These are phyloP conservation scores for Eimeria necatrix DNA, from an alignment of 169 alveolate species.

Conservation along the genomic window DNA sequence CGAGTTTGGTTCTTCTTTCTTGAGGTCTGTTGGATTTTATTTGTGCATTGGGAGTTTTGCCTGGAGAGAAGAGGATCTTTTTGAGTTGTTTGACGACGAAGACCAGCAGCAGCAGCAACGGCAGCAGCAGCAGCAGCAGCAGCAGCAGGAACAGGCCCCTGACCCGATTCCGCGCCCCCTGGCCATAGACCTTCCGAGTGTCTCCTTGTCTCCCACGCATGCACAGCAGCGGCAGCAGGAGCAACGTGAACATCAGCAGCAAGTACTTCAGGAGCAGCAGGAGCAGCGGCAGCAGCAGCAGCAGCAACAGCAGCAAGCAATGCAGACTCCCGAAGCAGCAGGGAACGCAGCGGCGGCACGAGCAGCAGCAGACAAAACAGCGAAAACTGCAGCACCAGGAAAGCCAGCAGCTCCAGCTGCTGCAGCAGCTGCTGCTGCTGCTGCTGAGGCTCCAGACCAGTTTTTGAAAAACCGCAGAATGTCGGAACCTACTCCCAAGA, in stretches of 20 bases:
- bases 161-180: background rate
- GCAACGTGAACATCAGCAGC: background rate
- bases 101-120: background rate
- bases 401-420: background rate
- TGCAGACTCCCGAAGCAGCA: too few species aligned
- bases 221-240: background rate
- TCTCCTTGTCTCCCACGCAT: background rate
- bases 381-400: background rate
- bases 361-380: background rate
- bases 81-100: background rate
- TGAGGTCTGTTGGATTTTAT: conserved; percentile 17
- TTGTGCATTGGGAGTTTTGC: conserved; percentile 41
- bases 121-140: conserved; percentile 34
- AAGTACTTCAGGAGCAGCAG: background rate
- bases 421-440: background rate
- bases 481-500: background rate
- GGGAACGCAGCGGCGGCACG: too few species aligned
- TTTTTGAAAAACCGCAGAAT: background rate
- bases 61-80: conserved; percentile 40
- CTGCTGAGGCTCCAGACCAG: background rate
- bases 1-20: background rate
- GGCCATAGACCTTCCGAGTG: too few species aligned
- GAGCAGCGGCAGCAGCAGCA: conserved; percentile 32
- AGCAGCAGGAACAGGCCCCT: background rate
- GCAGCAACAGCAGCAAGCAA: conserved; percentile 1